These are phyloP conservation scores for Sarocladium brachiariae DNA, from an alignment of 2,329 filamentous ascomycete species.

Conservation along the genomic window DNA sequence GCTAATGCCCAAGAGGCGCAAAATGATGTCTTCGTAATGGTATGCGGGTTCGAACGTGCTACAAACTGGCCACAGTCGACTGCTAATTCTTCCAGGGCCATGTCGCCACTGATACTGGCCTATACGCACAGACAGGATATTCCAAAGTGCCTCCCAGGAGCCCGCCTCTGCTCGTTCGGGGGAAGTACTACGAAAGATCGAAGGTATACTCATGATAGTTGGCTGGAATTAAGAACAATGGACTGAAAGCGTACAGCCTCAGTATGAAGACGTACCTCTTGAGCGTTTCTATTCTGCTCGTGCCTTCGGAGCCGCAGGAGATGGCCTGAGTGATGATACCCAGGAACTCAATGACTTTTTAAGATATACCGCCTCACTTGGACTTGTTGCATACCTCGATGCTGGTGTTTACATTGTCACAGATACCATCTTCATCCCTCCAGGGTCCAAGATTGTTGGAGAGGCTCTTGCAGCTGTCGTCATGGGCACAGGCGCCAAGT, in stretches of 20 bases:
- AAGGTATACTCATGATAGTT: slow-evolving; percentile 33
- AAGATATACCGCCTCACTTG: slow-evolving; percentile 41
- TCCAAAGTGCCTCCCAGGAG: slow-evolving; percentile 16
- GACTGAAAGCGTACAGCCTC: slow-evolving; percentile 39
- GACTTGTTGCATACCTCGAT: slow-evolving; percentile 53
- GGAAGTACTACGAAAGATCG: slow-evolving; percentile 61
- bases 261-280: slow-evolving; percentile 56
- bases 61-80: no score
- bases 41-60: no score
- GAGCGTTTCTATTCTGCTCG: slow-evolving; percentile 64
- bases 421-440: slow-evolving; percentile 43
- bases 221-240: not conserved
- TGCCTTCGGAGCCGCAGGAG: slow-evolving; percentile 40
- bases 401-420: slow-evolving; percentile 55
- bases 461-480: slow-evolving; percentile 48
- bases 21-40: slow-evolving; percentile 21
- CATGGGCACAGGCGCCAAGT: slow-evolving; percentile 49
- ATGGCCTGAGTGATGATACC: slow-evolving; percentile 60
- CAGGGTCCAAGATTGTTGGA: slow-evolving; percentile 50
- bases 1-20: slow-evolving; percentile 10
- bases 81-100: slow-evolving; percentile 17
- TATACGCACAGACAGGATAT: slow-evolving; percentile 18
- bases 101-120: slow-evolving; percentile 16
- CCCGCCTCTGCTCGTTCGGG: slow-evolving; percentile 41
- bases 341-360: slow-evolving; percentile 51